Percentiles rank a stretch among this genome's conserved stretches.
Conservation (phyloP, 1,139 yeast species). For the Candida anutae region DNA sequence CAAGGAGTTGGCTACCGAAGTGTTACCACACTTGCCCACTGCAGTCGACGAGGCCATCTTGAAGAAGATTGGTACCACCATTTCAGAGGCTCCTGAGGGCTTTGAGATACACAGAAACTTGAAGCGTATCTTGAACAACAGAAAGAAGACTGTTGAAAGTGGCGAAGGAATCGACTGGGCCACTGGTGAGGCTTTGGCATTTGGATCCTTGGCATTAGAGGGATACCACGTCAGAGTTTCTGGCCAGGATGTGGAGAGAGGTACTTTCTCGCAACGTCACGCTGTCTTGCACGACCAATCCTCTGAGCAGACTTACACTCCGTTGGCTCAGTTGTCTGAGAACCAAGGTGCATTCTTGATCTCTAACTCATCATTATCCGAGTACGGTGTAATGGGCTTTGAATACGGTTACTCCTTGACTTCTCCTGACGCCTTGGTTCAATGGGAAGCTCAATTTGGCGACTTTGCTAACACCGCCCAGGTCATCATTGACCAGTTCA, state of each 20-base stretch:
- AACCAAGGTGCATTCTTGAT: slow-evolving; percentile 84
- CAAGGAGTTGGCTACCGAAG: slow-evolving; percentile 91
- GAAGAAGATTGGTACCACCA: slow-evolving; percentile 69
- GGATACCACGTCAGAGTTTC: slow-evolving; percentile 96
- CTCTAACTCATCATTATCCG: slow-evolving; percentile 94
- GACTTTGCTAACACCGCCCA: slow-evolving; percentile 99
- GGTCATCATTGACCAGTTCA: slow-evolving; percentile 93
- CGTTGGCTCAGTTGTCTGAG: slow-evolving; percentile 70
- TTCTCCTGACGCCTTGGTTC: slow-evolving; percentile 92
- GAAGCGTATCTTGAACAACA: slow-evolving; percentile 84
- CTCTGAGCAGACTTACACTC: slow-evolving; percentile 75
- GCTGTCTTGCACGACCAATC: slow-evolving; percentile 96
- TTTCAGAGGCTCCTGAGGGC: slow-evolving; percentile 81
- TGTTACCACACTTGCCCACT: slow-evolving; percentile 94
- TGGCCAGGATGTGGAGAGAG: slow-evolving; percentile 99
- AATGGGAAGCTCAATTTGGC: slow-evolving; percentile 99
- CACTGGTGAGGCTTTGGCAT: slow-evolving; percentile 98
- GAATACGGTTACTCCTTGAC: slow-evolving; percentile 98
- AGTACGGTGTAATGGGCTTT: slow-evolving; percentile 98
- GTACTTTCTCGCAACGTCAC: slow-evolving; percentile 99
- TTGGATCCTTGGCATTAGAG: slow-evolving; percentile 84
- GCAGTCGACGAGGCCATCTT: slow-evolving; percentile 69
- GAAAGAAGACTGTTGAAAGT: slow-evolving; percentile 78
- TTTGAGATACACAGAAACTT: slow-evolving; percentile 92
- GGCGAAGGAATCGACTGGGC: slow-evolving; percentile 99